Percentiles rank a stretch among this genome's conserved stretches.
Evolutionary conservation across 768 basidiomycete species (phyloP).

Genomic region (Boletus sensibilis): DNA sequence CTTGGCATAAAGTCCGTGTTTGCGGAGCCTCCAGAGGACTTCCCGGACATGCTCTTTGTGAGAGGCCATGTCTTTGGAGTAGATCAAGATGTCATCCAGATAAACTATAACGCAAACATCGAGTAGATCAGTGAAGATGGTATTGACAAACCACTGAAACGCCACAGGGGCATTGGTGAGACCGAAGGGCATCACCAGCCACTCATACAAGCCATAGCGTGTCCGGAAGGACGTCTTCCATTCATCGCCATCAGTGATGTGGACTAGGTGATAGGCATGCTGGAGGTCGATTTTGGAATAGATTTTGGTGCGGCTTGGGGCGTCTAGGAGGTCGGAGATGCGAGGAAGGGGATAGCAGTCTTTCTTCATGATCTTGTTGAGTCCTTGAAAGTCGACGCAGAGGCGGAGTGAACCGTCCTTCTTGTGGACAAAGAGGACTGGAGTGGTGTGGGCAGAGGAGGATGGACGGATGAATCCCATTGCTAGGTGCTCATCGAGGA

Average conservation of each 20-base stretch:
- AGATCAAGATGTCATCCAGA: constrained; percentile 45
- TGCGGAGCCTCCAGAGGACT: neutral
- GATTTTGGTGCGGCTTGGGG: too few species aligned
- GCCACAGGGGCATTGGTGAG: too few species aligned
- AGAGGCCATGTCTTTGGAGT: constrained; percentile 12
- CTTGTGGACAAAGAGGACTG: constrained; percentile 18
- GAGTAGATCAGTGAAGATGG: constrained; percentile 16
- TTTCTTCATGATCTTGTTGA: constrained; percentile 34
- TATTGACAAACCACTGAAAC: constrained; percentile 26
- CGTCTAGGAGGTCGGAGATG: too few species aligned
- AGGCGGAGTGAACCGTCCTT: constrained; percentile 17
- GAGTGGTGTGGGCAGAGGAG: neutral
- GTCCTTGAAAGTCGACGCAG: constrained; percentile 32
- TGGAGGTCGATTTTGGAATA: too few species aligned
- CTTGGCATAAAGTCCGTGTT: neutral
- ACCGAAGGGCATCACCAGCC: too few species aligned
- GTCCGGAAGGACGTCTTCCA: neutral
- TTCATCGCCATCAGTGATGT: neutral
- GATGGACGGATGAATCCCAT: neutral
- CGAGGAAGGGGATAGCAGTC: constrained; percentile 23
- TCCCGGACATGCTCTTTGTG: neutral
- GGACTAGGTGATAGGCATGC: too few species aligned
- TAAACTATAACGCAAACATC: constrained; percentile 41
- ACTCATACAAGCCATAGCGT: neutral
- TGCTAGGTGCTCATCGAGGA: constrained; percentile 23